Percentiles rank a stretch among this genome's conserved stretches.
phyloP scores from a whole-genome alignment of 495 filamentous ascomycete species.

The Hypoxylon crocopeplum region DNA sequence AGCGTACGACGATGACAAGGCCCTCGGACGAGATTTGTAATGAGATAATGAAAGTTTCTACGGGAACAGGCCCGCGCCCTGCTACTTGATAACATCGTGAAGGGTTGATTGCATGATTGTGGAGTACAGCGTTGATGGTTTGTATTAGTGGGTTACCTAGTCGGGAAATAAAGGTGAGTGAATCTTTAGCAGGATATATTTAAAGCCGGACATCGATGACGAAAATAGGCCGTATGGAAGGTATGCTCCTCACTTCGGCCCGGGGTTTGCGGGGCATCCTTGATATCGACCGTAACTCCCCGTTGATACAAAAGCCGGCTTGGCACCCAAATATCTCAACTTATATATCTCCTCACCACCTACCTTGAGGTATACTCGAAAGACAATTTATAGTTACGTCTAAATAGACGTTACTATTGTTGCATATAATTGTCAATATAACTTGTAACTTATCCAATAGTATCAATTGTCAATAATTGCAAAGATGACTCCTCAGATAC shows the following conservation, averaged over 20 bases:
- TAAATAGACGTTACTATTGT: no score
- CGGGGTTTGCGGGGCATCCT: constrained; percentile 31
- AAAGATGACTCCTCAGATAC: constrained; percentile 66
- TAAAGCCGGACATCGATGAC: constrained; percentile 25
- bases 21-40: not conserved
- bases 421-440: no score
- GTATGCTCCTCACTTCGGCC: constrained; percentile 1
- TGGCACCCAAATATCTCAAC: constrained; percentile 1
- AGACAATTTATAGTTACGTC: no score
- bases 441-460: no score
- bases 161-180: no score
- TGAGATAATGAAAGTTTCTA: not conserved
- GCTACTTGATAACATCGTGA: constrained; percentile 37
- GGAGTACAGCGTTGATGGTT: no score
- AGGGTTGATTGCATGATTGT: constrained; percentile 13
- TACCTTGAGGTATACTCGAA: no score
- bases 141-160: no score
- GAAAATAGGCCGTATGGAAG: constrained; percentile 26
- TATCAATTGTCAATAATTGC: no score
- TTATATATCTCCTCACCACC: not conserved
- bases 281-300: no score
- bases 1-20: constrained; percentile 42
- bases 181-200: no score
- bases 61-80: constrained; percentile 11
- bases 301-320: constrained; percentile 16